Percentiles rank a stretch among this genome's conserved stretches.
Evolutionary conservation across 176 grass and related monocot species (phyloP).

Genomic region (Rhynchospora pubera): DNA sequence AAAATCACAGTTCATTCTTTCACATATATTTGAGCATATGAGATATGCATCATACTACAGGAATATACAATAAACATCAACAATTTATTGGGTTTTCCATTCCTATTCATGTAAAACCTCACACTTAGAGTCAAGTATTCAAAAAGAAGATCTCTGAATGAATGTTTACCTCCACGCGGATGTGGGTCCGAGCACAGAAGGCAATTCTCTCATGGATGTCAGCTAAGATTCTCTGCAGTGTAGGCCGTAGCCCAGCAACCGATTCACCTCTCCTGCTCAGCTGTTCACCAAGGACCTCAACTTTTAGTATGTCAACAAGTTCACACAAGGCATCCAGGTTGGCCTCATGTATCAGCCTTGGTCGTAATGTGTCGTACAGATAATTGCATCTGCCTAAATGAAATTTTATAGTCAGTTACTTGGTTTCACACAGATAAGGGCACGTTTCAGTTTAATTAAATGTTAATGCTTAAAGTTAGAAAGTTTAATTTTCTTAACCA

Average conservation of each 20-base stretch:
- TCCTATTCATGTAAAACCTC: neutral
- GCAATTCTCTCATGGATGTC: constrained; percentile 89
- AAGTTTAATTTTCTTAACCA: neutral
- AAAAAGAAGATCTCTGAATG: neutral
- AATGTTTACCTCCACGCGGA: constrained; percentile 70
- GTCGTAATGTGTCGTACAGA: constrained; percentile 44
- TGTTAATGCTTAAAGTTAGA: neutral
- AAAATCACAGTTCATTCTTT: neutral
- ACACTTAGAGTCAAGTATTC: neutral
- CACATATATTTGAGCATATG: neutral
- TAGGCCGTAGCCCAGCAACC: constrained; percentile 65
- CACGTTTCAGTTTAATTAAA: neutral
- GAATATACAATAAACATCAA: neutral
- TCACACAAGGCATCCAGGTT: constrained; percentile 88
- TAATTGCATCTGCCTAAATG: constrained; percentile 27
- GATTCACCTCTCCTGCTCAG: constrained; percentile 66
- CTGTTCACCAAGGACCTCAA: constrained; percentile 86
- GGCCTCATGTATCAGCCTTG: constrained; percentile 94
- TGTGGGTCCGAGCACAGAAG: constrained; percentile 91
- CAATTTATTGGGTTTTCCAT: neutral
- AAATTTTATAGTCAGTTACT: neutral
- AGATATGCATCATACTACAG: neutral
- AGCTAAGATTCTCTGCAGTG: constrained; percentile 84
- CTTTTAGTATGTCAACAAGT: constrained; percentile 92
- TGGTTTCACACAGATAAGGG: neutral